Conservation (phyloP, 805 yeast species). For the Kodamaea kakaduensis region DNA sequence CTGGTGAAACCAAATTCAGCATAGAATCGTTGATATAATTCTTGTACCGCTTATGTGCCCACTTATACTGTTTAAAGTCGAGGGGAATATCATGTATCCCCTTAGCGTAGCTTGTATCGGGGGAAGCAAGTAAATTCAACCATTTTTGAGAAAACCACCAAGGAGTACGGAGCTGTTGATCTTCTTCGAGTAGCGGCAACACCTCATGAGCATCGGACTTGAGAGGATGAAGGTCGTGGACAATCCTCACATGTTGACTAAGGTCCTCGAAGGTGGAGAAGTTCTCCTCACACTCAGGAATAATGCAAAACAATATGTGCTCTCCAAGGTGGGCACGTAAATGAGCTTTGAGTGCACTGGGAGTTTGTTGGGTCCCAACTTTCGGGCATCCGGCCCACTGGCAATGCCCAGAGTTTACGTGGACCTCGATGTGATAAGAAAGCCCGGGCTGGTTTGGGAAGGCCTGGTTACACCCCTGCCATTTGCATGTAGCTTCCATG, state of each 20-base stretch:
- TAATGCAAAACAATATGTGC: slow-evolving; percentile 55
- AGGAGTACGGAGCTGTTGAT: slow-evolving; percentile 33
- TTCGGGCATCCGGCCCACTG: neutral
- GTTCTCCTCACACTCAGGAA: slow-evolving; percentile 62
- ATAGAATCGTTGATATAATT: slow-evolving; percentile 7
- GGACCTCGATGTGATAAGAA: neutral
- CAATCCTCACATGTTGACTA: slow-evolving; percentile 58
- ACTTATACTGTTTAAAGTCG: slow-evolving; percentile 29
- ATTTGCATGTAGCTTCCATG: no score
- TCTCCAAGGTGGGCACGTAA: slow-evolving; percentile 65
- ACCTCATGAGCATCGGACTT: slow-evolving; percentile 27
- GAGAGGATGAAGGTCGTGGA: slow-evolving; percentile 49
- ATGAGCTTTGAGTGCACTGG: slow-evolving; percentile 53
- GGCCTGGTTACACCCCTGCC: neutral
- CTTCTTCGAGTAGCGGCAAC: slow-evolving; percentile 26
- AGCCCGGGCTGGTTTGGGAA: slow-evolving; percentile 1
- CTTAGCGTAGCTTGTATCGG: slow-evolving; percentile 12
- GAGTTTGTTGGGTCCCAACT: neutral
- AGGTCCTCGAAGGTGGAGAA: slow-evolving; percentile 61
- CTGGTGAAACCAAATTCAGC: slow-evolving; percentile 6
- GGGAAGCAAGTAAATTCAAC: slow-evolving; percentile 2
- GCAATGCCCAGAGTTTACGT: neutral
- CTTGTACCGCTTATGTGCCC: slow-evolving; percentile 33
- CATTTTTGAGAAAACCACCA: slow-evolving; percentile 35
- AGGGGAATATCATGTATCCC: slow-evolving; percentile 25